Percentiles rank a stretch among this genome's conserved stretches.
Conservation (phyloP, 129 eudicot genomes). For the Apium graveolens region DNA sequence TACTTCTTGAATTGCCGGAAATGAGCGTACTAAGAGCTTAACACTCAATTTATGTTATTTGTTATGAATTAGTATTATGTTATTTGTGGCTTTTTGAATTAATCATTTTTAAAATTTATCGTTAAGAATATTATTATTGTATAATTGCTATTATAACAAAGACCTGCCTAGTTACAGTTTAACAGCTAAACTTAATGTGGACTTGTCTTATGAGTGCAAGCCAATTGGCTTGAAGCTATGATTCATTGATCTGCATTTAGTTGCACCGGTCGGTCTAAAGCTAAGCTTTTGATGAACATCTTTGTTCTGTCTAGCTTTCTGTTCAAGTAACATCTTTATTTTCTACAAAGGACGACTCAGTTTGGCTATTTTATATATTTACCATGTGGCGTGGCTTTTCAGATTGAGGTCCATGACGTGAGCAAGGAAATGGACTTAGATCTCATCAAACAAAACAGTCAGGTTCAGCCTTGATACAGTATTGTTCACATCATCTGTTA, state of each 20-base stretch:
- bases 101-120: neutral
- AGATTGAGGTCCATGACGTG: slow-evolving; percentile 97
- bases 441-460: slow-evolving; percentile 88
- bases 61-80: too few relatives aligned
- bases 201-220: neutral
- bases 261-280: neutral
- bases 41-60: too few relatives aligned
- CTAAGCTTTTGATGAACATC: neutral
- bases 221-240: neutral
- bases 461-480: slow-evolving; percentile 36
- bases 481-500: slow-evolving; percentile 2
- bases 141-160: neutral
- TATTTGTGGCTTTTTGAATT: too few relatives aligned
- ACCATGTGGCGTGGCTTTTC: neutral
- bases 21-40: too few relatives aligned
- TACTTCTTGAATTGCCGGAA: too few relatives aligned
- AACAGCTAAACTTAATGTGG: neutral
- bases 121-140: neutral
- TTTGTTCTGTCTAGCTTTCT: neutral
- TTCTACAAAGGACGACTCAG: neutral
- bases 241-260: neutral
- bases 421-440: slow-evolving; percentile 99
- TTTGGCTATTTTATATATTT: neutral
- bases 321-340: neutral
- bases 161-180: neutral